Evolutionary conservation across 2,329 filamentous ascomycete genomes (phyloP).

Genomic region (Epichloe elymi): DNA sequence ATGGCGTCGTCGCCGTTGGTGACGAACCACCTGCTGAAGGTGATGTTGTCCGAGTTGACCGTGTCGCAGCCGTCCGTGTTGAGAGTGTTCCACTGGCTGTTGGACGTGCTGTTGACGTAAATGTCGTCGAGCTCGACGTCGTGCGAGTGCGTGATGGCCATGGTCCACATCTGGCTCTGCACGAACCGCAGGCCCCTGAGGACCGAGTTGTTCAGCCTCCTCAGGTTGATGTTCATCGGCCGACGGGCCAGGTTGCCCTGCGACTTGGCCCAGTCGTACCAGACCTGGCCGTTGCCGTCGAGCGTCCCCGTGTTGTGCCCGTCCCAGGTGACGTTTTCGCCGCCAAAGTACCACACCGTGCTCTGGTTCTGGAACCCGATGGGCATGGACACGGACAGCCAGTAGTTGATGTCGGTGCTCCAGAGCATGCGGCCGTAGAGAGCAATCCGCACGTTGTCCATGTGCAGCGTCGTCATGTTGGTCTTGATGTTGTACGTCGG

Average conservation of each 20-base stretch:
- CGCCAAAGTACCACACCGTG: constrained; percentile 41
- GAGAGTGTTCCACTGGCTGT: constrained; percentile 18
- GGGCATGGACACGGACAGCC: constrained; percentile 35
- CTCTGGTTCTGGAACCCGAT: constrained; percentile 43
- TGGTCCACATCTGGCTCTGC: constrained; percentile 48
- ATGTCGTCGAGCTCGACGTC: constrained; percentile 36
- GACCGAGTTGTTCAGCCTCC: constrained; percentile 31
- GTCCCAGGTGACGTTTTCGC: constrained; percentile 33
- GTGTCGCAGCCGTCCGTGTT: constrained; percentile 37
- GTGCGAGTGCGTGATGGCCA: constrained; percentile 36
- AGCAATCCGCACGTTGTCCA: constrained; percentile 30
- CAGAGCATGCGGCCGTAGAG: constrained; percentile 26
- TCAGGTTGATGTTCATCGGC: constrained; percentile 36
- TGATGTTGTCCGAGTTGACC: constrained; percentile 37
- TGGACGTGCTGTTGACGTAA: constrained; percentile 36
- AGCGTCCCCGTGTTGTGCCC: constrained; percentile 39
- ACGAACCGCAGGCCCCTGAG: constrained; percentile 37
- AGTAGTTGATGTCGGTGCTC: constrained; percentile 35
- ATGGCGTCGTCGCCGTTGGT: constrained; percentile 41
- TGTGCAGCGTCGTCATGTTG: constrained; percentile 20
- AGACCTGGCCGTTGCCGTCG: constrained; percentile 46
- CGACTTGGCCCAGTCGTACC: constrained; percentile 39
- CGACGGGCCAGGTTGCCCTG: constrained; percentile 33
- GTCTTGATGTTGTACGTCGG: constrained; percentile 21
- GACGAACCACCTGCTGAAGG: constrained; percentile 35